Base-by-base conservation (phyloP, 2,329 filamentous ascomycete genomes). In the Fusarium fracticaudum region DNA sequence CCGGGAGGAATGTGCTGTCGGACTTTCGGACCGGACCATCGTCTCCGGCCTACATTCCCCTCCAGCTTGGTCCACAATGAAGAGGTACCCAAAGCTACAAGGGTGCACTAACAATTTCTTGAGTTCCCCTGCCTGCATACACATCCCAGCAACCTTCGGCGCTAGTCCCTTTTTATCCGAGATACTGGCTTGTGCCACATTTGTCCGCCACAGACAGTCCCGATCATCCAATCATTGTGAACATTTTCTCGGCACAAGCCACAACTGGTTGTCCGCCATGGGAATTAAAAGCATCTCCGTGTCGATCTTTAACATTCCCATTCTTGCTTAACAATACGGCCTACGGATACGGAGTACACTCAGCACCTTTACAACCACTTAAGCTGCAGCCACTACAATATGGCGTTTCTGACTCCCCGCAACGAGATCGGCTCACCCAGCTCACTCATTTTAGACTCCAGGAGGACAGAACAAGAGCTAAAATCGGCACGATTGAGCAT, bases 61-160 rank as follows among this genome's bases (percentile, higher is more conserved):
- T 35, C 33, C 14, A 35, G 33, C 33, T 41, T 31, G 26, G 41
- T 33, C 38, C 43, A 33, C 58, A 47, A 35, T 14, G 24, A 41
- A 12, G 26, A 26, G 63, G 75, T 74, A 76, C 75, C 33, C 44
- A 64, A 50, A 66, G 54, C 51, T 67, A 74, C 66, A 67, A 72
- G n/a, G 17, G 29, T 67, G 64, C 62, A 60, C 70, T 74, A 74
- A 77, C 74, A 76, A 64, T 63, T 44, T 51, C 44, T 58, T 70
- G 67, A 58, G 58, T 35, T 58, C 60, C 62, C 60, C 57, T 59
- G 61, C 33, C 57, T 44, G 58, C 35, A 50, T 47, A 43, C 37
- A 69, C 18, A 15, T 51, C 29, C 54, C 9, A 14, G 51, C 45
- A 50, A 54, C 33, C n/a, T 44, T n/a, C 4, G 12, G 37, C 40